These are phyloP conservation scores for Mycena galericulata DNA, from an alignment of 768 basidiomycete species.

Conservation along the genomic window DNA sequence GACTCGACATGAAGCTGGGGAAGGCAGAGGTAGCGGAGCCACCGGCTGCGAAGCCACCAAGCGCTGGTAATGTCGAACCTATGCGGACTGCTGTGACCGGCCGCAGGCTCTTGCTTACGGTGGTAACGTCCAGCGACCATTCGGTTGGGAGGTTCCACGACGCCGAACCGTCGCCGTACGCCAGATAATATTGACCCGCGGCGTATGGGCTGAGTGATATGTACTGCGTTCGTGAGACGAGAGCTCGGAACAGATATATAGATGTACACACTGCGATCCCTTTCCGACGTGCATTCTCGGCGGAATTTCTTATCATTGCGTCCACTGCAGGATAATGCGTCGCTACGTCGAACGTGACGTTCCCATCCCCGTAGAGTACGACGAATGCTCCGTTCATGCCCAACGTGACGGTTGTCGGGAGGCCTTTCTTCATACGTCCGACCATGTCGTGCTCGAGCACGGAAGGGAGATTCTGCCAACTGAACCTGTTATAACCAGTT, in stretches of 20 bases:
- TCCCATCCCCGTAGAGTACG: slow-evolving; percentile 28
- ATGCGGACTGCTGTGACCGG: slow-evolving; percentile 5
- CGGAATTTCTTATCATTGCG: slow-evolving; percentile 27
- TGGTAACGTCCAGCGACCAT: slow-evolving; percentile 28
- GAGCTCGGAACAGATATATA: background rate
- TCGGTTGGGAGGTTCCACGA: slow-evolving; percentile 32
- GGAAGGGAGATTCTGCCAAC: slow-evolving; percentile 30
- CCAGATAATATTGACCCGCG: slow-evolving; percentile 30
- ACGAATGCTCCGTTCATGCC: slow-evolving; percentile 31
- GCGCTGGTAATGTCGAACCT: background rate
- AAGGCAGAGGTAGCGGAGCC: background rate
- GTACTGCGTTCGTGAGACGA: slow-evolving; percentile 13
- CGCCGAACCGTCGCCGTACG: slow-evolving; percentile 29
- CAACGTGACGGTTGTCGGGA: slow-evolving; percentile 27
- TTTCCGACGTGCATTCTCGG: slow-evolving; percentile 26
- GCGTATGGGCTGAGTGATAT: slow-evolving; percentile 31
- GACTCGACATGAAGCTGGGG: background rate
- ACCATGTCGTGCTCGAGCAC: slow-evolving; percentile 24
- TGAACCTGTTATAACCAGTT: background rate
- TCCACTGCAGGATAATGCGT: slow-evolving; percentile 30
- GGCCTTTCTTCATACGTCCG: slow-evolving; percentile 23
- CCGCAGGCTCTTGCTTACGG: slow-evolving; percentile 27
- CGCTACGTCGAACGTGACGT: slow-evolving; percentile 28
- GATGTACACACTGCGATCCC: slow-evolving; percentile 25
- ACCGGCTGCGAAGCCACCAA: background rate